Evolutionary conservation across 2,329 filamentous ascomycete genomes (phyloP), one percentile per base, ranked within the genome.

Genomic region (Didymella lethalis): DNA sequence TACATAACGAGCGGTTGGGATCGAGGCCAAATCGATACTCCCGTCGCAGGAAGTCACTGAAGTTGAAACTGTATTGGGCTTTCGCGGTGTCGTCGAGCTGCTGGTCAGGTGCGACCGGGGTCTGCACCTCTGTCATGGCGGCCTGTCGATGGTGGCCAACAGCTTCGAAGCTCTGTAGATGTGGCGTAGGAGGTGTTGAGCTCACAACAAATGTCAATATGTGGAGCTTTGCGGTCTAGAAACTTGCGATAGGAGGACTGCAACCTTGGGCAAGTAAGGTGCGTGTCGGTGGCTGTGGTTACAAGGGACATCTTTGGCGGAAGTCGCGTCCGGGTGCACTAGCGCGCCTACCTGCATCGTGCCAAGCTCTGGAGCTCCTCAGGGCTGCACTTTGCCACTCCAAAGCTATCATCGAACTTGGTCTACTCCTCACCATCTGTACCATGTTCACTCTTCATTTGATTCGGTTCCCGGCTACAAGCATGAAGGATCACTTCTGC

Each of bases 11-110:
- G 0, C 80, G 77, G 46, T 77, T 68, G 36, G 90, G 86, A 23
- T 91, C 87, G 50, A 97, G 88, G 64, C 91, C 90, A 79, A 96
- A 93, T 63, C 92, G 88, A 78, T 95, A 93, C 66, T 90, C 93
- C 62, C 88, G 83, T 65, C 89, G 89, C 36, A 97, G 87, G 80
- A 96, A 97, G 46, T 92, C 90, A 31, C 87, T 89, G 84, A 97
- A 97, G 77, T 86, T 86, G 83, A 97, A 97, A 68, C 82, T 86
- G 80, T 91, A 90, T 66, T 62, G 76, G 14, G 74, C 59, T 41
- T 67, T 68, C 8, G 63, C 62, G 26, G 64, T 48, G 28, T 71
- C 67, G n/a, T 74, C 66, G 28, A 71, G 61, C 54, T 71, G 67
- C 64, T 75, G 72, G 16, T 71, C 70, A 4, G 63, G 59, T 28